These are phyloP conservation scores for Fraxinus pennsylvanica DNA, from an alignment of 257 asterid genomes.

Conservation along the genomic window DNA sequence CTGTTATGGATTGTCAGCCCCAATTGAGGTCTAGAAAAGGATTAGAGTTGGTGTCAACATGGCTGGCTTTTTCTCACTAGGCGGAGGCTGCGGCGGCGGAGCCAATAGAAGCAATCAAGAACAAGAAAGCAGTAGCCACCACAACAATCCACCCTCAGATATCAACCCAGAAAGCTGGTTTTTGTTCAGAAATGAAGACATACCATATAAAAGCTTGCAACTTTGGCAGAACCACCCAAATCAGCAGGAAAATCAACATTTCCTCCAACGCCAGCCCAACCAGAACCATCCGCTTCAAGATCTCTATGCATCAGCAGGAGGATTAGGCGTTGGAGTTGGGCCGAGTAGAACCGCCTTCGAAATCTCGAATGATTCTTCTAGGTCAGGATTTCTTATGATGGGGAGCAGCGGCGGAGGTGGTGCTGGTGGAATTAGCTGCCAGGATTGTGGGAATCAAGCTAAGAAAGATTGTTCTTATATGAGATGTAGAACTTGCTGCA, in stretches of 20 bases:
- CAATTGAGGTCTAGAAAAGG: slow-evolving; percentile 34
- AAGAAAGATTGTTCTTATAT: slow-evolving; percentile 79
- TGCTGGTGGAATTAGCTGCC: slow-evolving; percentile 74
- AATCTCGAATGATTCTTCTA: slow-evolving; percentile 45
- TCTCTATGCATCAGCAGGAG: slow-evolving; percentile 58
- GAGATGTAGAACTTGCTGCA: slow-evolving; percentile 93
- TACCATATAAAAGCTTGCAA: slow-evolving; percentile 76
- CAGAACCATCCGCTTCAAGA: slow-evolving; percentile 52
- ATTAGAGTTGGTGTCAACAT: slow-evolving; percentile 33
- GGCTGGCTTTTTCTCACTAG: slow-evolving; percentile 92
- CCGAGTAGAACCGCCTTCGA: slow-evolving; percentile 40
- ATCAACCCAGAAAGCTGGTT: slow-evolving; percentile 78
- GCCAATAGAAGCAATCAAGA: slow-evolving; percentile 31
- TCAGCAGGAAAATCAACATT: slow-evolving; percentile 32
- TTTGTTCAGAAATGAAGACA: slow-evolving; percentile 52
- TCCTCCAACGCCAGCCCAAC: slow-evolving; percentile 29
- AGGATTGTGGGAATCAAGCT: slow-evolving; percentile 87
- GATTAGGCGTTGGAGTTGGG: slow-evolving; percentile 44
- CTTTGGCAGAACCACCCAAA: slow-evolving; percentile 55
- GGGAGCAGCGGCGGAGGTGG: slow-evolving; percentile 47
- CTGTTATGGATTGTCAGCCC: slow-evolving; percentile 54
- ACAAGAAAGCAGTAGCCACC: slow-evolving; percentile 36
- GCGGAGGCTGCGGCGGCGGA: slow-evolving; percentile 31
- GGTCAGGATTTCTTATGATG: slow-evolving; percentile 70
- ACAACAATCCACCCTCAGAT: slow-evolving; percentile 31